These are phyloP conservation scores for Barnettozyma botsteinii DNA, from an alignment of 805 yeast genomes.

Conservation along the genomic window DNA sequence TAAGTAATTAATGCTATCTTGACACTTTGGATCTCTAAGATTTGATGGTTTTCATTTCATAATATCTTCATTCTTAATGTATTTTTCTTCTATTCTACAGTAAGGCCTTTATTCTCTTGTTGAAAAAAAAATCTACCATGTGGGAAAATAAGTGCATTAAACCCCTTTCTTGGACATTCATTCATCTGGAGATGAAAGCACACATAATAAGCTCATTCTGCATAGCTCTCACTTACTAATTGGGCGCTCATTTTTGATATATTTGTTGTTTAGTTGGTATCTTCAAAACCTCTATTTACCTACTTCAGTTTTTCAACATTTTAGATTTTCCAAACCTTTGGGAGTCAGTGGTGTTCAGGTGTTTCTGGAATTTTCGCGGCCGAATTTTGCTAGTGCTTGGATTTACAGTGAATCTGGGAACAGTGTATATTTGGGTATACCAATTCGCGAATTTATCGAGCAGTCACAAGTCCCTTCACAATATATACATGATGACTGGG, in stretches of 20 bases:
- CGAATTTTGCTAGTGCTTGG: neutral
- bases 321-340: slow-evolving; percentile 3
- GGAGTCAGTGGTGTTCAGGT: slow-evolving; percentile 15
- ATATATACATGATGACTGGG: slow-evolving; percentile 11
- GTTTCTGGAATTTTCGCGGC: neutral
- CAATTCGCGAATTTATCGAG: neutral
- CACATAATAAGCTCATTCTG: neutral
- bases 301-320: slow-evolving; percentile 9
- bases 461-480: neutral
- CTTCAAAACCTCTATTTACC: neutral
- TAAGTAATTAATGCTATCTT: too few species aligned
- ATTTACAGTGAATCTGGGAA: neutral
- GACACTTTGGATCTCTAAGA: neutral
- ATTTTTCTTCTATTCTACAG: neutral
- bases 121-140: neutral
- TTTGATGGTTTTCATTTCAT: neutral
- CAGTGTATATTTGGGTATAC: neutral
- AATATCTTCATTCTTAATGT: neutral
- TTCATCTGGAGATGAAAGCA: neutral
- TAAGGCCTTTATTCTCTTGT: neutral
- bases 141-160: too few species aligned
- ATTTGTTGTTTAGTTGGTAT: slow-evolving; percentile 8
- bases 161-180: neutral
- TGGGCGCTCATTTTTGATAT: slow-evolving; percentile 27
- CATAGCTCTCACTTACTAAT: slow-evolving; percentile 23